phyloP scores from a whole-genome alignment of 768 basidiomycete genomes.

The Suillus brevipes region DNA sequence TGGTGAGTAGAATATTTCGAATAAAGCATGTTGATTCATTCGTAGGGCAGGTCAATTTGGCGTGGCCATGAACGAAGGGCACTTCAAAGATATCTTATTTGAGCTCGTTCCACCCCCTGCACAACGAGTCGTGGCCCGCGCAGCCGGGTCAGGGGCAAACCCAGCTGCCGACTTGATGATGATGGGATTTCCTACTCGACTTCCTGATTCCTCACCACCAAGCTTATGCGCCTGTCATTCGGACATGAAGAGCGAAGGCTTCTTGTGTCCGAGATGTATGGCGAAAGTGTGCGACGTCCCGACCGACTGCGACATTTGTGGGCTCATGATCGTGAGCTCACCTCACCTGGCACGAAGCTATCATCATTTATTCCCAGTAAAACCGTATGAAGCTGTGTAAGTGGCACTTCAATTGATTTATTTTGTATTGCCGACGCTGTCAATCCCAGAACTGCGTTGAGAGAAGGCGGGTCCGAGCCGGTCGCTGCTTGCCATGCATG shows the following conservation, averaged over 20 bases:
- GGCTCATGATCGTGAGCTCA: conserved; percentile 96
- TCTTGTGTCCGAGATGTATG: conserved; percentile 91
- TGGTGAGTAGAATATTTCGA: conserved; percentile 46
- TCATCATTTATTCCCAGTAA: conserved; percentile 94
- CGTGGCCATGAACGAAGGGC: conserved; percentile 97
- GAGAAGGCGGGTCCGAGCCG: conserved; percentile 39
- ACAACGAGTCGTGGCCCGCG: conserved; percentile 56
- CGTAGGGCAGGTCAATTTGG: conserved; percentile 72
- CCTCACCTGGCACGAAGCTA: conserved; percentile 97
- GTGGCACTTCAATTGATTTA: conserved; percentile 33
- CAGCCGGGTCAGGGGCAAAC: conserved; percentile 49
- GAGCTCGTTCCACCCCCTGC: conserved; percentile 96
- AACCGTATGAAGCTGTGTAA: conserved; percentile 78
- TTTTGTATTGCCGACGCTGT: conserved; percentile 5
- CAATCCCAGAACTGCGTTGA: conserved; percentile 34
- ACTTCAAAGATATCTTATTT: conserved; percentile 94
- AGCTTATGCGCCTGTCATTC: conserved; percentile 94
- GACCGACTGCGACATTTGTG: conserved; percentile 96
- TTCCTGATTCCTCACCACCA: conserved; percentile 80
- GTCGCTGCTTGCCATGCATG: conserved; percentile 72
- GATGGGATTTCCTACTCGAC: conserved; percentile 97
- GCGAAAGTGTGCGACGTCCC: conserved; percentile 97
- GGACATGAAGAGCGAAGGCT: conserved; percentile 88
- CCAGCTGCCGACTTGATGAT: conserved; percentile 91
- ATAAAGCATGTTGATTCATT: conserved; percentile 1